Evolutionary conservation across 1,139 yeast species (phyloP), one percentile per base, ranked within the genome.

Genomic region (Saccharomycopsis crataegensis): DNA sequence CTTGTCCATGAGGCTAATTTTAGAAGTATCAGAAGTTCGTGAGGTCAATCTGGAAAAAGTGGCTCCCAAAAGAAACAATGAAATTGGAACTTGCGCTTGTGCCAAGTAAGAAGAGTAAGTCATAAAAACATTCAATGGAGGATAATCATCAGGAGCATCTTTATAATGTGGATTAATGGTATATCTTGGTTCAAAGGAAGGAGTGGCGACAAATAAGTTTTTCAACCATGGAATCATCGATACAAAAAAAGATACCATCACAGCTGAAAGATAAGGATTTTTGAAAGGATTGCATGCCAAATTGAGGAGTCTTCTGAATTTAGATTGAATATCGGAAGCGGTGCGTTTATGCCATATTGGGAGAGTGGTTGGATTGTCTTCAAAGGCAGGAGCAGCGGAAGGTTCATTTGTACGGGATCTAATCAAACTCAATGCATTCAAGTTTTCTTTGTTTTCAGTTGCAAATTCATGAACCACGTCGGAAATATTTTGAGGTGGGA

Each of bases 221-320:
- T 82, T 81, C 28, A 84, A 70, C 63, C 89, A 86, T 0, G 93
- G 91, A 8, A 87, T 72, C 87, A 86, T 82, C 34, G 87, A 78
- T 16, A 83, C 69, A 8, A 73, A 71, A 51, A 86, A 67, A 3
- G 86, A 71, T 0, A 76, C 56, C 4, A 22, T 22, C 28, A 22
- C 28, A 22, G 28, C 28, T 22, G 28, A 22, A 4, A 22, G 28
- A 22, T 22, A 22, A 22, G 28, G 28, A 22, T 22, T 22, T 22
- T 22, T 22, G 28, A 22, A 22, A 22, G 28, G 28, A 22, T 4
- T 4, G 28, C 28, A 22, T 22, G 28, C 28, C 28, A 22, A 22
- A 22, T 4, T 22, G 28, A 22, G 28, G 28, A 22, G 28, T 22
- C 4, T 22, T 4, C 4, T 22, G 4, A 4, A 22, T 3, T 22